Conservation (phyloP, 2,329 filamentous ascomycete species). For the Penicillium sp. region DNA sequence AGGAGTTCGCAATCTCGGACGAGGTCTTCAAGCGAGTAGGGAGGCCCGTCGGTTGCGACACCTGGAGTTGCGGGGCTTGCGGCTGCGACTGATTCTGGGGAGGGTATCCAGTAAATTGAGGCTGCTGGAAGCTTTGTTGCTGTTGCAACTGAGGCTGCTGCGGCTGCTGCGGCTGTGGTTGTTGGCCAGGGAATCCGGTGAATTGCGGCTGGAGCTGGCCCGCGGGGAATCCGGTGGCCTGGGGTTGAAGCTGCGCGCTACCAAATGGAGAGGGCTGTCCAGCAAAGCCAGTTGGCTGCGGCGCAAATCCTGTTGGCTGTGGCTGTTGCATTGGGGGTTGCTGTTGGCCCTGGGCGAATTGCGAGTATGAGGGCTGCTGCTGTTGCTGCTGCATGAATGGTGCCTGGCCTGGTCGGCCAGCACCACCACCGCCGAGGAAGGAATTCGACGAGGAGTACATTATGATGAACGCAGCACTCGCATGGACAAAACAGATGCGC, state of each 20-base stretch:
- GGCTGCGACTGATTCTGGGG: constrained; percentile 36
- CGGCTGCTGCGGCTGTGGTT: constrained; percentile 40
- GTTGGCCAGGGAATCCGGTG: constrained; percentile 52
- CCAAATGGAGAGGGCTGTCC: constrained; percentile 60
- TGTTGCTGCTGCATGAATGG: constrained; percentile 60
- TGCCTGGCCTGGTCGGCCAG: constrained; percentile 69
- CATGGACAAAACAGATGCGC: constrained; percentile 33
- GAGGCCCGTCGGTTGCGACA: constrained; percentile 50
- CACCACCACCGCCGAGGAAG: constrained; percentile 78
- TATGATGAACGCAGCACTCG: constrained; percentile 36
- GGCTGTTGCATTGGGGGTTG: constrained; percentile 57
- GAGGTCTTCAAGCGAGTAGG: constrained; percentile 65
- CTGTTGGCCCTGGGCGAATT: constrained; percentile 49
- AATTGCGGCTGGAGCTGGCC: constrained; percentile 52
- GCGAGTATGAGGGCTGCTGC: constrained; percentile 46
- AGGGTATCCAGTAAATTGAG: constrained; percentile 64
- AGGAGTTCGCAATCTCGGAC: constrained; percentile 66
- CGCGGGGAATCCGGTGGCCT: constrained; percentile 68
- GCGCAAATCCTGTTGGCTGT: constrained; percentile 56
- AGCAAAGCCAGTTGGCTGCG: constrained; percentile 60
- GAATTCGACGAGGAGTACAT: constrained; percentile 94
- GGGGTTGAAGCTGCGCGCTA: constrained; percentile 61
- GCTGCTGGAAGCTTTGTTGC: constrained; percentile 56
- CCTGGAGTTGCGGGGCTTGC: constrained; percentile 37
- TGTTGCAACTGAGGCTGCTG: constrained; percentile 49